Evolutionary conservation across 805 yeast genomes (phyloP).

Genomic region (Wickerhamiella bombiphila): DNA sequence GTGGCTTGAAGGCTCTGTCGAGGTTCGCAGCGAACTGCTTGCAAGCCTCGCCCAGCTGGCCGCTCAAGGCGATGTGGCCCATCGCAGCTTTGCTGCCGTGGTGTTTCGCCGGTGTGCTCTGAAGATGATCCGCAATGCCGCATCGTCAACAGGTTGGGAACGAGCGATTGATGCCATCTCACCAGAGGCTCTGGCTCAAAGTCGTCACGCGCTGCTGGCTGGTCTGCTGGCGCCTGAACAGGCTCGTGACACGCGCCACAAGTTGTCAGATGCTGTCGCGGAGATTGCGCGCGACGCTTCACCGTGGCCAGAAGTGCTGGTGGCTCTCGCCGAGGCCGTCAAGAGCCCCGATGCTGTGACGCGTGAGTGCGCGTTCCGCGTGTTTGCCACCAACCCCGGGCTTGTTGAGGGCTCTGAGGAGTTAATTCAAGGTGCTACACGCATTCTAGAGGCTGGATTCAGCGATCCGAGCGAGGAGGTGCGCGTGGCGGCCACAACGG

Average conservation of each 20-base stretch:
- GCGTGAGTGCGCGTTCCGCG: constrained; percentile 84
- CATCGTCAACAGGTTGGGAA: constrained; percentile 48
- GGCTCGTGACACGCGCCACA: constrained; percentile 71
- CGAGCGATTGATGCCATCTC: constrained; percentile 63
- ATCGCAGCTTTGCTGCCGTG: constrained; percentile 64
- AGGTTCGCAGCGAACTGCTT: constrained; percentile 54
- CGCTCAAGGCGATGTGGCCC: constrained; percentile 41
- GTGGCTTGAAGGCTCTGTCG: constrained; percentile 45
- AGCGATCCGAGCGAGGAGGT: constrained; percentile 69
- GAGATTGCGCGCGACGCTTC: constrained; percentile 58
- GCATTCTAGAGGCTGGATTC: constrained; percentile 69
- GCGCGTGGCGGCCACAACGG: constrained; percentile 79
- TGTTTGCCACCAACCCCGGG: constrained; percentile 72
- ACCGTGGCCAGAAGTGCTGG: constrained; percentile 69
- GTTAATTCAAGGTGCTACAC: constrained; percentile 37
- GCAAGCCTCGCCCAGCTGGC: constrained; percentile 74
- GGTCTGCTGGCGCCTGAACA: constrained; percentile 56
- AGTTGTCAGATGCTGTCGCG: constrained; percentile 84
- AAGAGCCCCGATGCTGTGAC: constrained; percentile 43
- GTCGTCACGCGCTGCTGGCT: constrained; percentile 49
- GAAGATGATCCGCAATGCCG: constrained; percentile 47
- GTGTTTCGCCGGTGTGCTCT: constrained; percentile 70
- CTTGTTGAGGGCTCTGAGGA: constrained; percentile 39
- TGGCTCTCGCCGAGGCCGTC: constrained; percentile 52
- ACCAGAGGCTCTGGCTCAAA: constrained; percentile 41